Evolutionary conservation across 805 yeast genomes (phyloP).

Genomic region (Cyberlindnera samutprakarnensis): DNA sequence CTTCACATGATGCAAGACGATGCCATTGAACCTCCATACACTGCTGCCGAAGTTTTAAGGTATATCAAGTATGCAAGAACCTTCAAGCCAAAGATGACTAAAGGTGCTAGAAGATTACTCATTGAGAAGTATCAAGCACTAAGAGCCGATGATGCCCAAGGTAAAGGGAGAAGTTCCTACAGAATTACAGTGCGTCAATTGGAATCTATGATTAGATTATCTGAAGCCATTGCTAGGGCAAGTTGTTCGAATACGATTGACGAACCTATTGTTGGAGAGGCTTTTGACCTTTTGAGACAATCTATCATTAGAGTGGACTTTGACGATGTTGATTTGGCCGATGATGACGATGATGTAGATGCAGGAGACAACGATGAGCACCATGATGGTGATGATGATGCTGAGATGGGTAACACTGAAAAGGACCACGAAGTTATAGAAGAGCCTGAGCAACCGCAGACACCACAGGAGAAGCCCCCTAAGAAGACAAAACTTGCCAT

Average conservation of each 20-base stretch:
- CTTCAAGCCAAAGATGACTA: conserved; percentile 82
- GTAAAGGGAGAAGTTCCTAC: conserved; percentile 76
- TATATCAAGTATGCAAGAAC: conserved; percentile 90
- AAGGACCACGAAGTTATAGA: conserved; percentile 9
- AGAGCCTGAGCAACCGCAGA: conserved; percentile 2
- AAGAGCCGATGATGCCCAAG: conserved; percentile 86
- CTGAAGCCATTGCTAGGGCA: conserved; percentile 96
- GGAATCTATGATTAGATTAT: conserved; percentile 86
- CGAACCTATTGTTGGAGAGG: conserved; percentile 86
- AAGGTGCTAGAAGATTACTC: conserved; percentile 68
- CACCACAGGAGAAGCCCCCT: conserved; percentile 12
- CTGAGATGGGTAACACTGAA: conserved; percentile 6
- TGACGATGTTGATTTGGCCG: conserved; percentile 84
- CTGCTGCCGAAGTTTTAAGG: conserved; percentile 80
- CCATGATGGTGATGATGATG: conserved; percentile 5
- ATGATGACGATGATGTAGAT: conserved; percentile 43
- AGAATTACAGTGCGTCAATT: conserved; percentile 95
- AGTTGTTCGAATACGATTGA: conserved; percentile 64
- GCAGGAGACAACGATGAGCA: conserved; percentile 1
- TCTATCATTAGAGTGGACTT: conserved; percentile 90
- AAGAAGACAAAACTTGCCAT: conserved; percentile 40
- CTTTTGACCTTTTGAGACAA: conserved; percentile 81
- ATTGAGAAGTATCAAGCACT: conserved; percentile 78
- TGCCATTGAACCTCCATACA: conserved; percentile 84
- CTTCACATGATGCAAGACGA: conserved; percentile 86